Conservation (phyloP, 352 stramenopile genomes). For the Phytophthora brassicae region DNA sequence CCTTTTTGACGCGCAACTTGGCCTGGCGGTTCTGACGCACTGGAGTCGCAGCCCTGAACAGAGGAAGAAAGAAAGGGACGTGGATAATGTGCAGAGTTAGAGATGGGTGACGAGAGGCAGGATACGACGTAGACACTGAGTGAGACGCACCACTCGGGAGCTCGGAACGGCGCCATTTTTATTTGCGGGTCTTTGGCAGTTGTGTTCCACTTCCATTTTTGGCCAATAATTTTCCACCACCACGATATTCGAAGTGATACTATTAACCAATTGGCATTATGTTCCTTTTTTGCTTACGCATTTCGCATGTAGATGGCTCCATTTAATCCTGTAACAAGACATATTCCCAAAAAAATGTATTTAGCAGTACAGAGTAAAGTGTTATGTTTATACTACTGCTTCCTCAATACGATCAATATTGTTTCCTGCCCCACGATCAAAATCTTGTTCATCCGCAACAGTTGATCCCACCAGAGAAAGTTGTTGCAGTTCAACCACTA, state of each 20-base stretch:
- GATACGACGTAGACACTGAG: background rate
- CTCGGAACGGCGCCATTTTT: conserved; percentile 18
- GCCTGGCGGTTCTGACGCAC: conserved; percentile 44
- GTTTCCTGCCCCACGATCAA: too few species aligned
- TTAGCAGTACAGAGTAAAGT: too few species aligned
- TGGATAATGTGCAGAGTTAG: background rate
- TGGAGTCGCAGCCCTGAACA: conserved; percentile 54
- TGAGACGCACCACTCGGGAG: conserved; percentile 27
- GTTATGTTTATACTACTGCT: background rate
- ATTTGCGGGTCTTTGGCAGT: too few species aligned
- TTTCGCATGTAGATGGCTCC: too few species aligned
- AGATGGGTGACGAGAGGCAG: background rate
- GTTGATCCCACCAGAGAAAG: background rate
- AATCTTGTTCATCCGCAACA: background rate
- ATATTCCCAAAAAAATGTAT: too few species aligned
- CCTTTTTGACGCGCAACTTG: conserved; percentile 57
- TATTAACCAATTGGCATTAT: too few species aligned
- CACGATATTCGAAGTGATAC: too few species aligned
- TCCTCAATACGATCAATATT: background rate
- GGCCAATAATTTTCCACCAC: too few species aligned
- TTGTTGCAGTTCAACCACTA: background rate
- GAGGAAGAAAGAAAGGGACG: background rate
- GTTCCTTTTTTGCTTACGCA: too few species aligned
- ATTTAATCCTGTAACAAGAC: too few species aligned
- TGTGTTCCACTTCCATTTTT: too few species aligned